Evolutionary conservation across 2,329 filamentous ascomycete species (phyloP).

Genomic region (Verticillium dahliae): DNA sequence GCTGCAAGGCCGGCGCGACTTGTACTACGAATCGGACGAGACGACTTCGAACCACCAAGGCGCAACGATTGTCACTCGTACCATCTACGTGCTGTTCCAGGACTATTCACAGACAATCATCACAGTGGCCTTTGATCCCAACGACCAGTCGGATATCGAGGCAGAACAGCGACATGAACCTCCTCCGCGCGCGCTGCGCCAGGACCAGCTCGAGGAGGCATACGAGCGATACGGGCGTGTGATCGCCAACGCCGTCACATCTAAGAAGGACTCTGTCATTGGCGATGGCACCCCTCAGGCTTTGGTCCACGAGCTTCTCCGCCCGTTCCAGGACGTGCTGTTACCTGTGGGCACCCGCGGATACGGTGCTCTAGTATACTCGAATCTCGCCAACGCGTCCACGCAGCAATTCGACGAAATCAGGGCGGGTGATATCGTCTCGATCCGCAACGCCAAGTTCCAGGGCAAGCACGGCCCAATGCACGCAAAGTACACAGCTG

Average conservation of each 20-base stretch:
- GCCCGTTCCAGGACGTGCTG: constrained; percentile 66
- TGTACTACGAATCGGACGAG: constrained; percentile 78
- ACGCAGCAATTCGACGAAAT: constrained; percentile 91
- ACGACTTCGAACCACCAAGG: constrained; percentile 62
- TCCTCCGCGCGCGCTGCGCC: constrained; percentile 73
- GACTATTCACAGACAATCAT: constrained; percentile 96
- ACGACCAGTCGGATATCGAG: constrained; percentile 64
- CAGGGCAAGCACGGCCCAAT: constrained; percentile 92
- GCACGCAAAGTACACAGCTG: constrained; percentile 86
- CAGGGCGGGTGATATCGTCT: constrained; percentile 84
- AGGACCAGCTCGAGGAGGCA: constrained; percentile 87
- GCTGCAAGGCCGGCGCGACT: constrained; percentile 75
- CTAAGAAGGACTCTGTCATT: constrained; percentile 73
- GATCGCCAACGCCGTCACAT: constrained; percentile 63
- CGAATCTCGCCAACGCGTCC: constrained; percentile 89
- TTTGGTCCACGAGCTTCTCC: constrained; percentile 73
- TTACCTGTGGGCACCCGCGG: constrained; percentile 79
- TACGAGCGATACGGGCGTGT: constrained; percentile 75
- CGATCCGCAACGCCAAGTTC: constrained; percentile 86
- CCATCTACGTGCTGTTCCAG: constrained; percentile 82
- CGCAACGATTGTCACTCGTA: constrained; percentile 66
- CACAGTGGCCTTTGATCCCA: constrained; percentile 70
- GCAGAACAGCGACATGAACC: constrained; percentile 83
- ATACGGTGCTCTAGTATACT: constrained; percentile 88
- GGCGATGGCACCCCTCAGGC: constrained; percentile 77